Conservation (phyloP, 2,329 filamentous ascomycete genomes). For the Blastomyces percursus region DNA sequence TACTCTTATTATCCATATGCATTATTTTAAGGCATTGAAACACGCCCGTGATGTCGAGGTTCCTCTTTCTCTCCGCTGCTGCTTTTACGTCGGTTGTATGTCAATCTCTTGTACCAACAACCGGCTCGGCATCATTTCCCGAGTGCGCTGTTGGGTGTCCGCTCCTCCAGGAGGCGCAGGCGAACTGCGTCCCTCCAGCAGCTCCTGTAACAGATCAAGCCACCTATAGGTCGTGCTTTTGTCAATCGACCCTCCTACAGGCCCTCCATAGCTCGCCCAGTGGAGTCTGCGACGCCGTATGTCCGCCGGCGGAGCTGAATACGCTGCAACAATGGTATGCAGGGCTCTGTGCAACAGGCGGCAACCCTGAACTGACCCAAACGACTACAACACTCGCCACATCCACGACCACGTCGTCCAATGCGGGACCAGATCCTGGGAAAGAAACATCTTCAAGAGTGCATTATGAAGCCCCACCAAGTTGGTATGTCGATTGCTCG, state of each 20-base stretch:
- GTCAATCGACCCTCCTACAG: slow-evolving; percentile 49
- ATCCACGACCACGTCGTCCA: neutral
- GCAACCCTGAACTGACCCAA: neutral
- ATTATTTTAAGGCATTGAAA: neutral
- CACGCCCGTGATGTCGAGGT: neutral
- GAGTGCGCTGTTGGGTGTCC: slow-evolving; percentile 51
- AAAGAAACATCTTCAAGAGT: neutral
- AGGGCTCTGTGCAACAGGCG: slow-evolving; percentile 42
- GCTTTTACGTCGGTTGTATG: slow-evolving; percentile 16
- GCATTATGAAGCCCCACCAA: neutral
- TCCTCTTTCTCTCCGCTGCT: slow-evolving; percentile 17
- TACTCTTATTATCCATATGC: neutral
- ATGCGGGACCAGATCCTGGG: neutral
- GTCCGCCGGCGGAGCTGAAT: slow-evolving; percentile 42
- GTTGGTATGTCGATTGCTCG: slow-evolving; percentile 16
- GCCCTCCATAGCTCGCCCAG: slow-evolving; percentile 46
- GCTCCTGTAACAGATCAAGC: slow-evolving; percentile 38
- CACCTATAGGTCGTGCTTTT: slow-evolving; percentile 63
- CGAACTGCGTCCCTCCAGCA: slow-evolving; percentile 54
- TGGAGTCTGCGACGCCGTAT: slow-evolving; percentile 53
- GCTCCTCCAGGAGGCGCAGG: slow-evolving; percentile 57
- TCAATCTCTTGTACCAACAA: slow-evolving; percentile 26
- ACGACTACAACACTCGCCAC: neutral
- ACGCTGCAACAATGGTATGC: slow-evolving; percentile 61
- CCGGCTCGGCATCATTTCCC: slow-evolving; percentile 43